phyloP scores from a whole-genome alignment of 176 grass and related monocot genomes.

The Cymbopogon citratus region DNA sequence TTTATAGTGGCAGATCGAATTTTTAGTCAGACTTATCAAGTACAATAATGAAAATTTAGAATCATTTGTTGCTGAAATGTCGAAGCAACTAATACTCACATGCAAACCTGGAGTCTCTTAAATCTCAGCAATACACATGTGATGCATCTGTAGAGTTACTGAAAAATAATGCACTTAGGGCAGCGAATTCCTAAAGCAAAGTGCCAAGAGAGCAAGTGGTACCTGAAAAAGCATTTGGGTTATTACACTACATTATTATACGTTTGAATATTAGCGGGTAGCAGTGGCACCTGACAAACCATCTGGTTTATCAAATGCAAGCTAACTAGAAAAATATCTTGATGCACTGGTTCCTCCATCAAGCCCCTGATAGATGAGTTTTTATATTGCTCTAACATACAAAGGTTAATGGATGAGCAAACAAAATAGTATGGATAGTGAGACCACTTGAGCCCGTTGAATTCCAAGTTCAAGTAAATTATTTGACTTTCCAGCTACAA shows the following conservation, averaged over 20 bases:
- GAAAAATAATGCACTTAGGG: too few relatives aligned
- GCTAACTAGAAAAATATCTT: conserved; percentile 28
- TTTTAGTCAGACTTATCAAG: background rate
- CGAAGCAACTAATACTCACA: background rate
- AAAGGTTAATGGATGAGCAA: background rate
- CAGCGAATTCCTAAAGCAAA: too few relatives aligned
- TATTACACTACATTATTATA: too few relatives aligned
- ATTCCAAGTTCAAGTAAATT: conserved; percentile 83
- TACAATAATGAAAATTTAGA: background rate
- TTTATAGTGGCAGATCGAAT: background rate
- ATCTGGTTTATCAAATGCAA: background rate
- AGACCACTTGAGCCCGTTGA: conserved; percentile 69
- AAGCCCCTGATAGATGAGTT: conserved; percentile 49
- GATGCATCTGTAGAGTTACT: background rate
- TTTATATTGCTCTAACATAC: conserved; percentile 3
- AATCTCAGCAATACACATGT: background rate
- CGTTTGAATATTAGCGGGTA: too few relatives aligned
- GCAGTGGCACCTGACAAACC: background rate
- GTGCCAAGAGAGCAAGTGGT: too few relatives aligned
- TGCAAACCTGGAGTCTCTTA: background rate
- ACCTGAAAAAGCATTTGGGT: too few relatives aligned
- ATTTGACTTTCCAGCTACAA: conserved; percentile 71
- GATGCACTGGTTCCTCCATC: conserved; percentile 96
- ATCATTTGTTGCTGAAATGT: background rate
- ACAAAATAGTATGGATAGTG: background rate